These are phyloP conservation scores for Cordia subcordata DNA, from an alignment of 257 asterid species.

Conservation along the genomic window DNA sequence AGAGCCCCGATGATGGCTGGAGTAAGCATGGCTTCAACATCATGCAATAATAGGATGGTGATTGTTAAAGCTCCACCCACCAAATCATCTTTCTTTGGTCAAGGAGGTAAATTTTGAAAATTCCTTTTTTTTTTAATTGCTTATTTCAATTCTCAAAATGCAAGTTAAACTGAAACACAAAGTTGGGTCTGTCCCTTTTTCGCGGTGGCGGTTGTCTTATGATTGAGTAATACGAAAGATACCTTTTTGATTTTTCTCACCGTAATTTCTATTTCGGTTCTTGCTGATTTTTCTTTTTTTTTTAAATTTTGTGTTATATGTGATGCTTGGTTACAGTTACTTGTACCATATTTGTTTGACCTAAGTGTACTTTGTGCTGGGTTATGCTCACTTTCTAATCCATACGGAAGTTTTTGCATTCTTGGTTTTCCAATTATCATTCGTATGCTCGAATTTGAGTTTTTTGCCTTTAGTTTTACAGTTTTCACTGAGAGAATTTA, in stretches of 20 bases:
- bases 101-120: slow-evolving; percentile 49
- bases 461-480: too few relatives aligned
- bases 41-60: slow-evolving; percentile 31
- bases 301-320: too few relatives aligned
- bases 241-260: neutral
- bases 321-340: too few relatives aligned
- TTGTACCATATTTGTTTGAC: too few relatives aligned
- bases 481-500: too few relatives aligned
- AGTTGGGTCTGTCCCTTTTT: neutral
- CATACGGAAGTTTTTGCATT: too few relatives aligned
- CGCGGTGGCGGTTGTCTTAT: neutral
- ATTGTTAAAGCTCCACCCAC: slow-evolving; percentile 32
- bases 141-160: neutral
- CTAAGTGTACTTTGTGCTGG: too few relatives aligned
- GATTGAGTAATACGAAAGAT: neutral
- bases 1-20: slow-evolving; percentile 44
- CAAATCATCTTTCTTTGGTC: slow-evolving; percentile 58
- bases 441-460: too few relatives aligned
- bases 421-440: too few relatives aligned
- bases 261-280: neutral
- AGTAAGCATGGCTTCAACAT: slow-evolving; percentile 35
- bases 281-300: neutral
- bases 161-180: too few relatives aligned
- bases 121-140: too few relatives aligned
- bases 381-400: too few relatives aligned